phyloP scores from a whole-genome alignment of 306 rosid genomes.

The Quercus parvula region DNA sequence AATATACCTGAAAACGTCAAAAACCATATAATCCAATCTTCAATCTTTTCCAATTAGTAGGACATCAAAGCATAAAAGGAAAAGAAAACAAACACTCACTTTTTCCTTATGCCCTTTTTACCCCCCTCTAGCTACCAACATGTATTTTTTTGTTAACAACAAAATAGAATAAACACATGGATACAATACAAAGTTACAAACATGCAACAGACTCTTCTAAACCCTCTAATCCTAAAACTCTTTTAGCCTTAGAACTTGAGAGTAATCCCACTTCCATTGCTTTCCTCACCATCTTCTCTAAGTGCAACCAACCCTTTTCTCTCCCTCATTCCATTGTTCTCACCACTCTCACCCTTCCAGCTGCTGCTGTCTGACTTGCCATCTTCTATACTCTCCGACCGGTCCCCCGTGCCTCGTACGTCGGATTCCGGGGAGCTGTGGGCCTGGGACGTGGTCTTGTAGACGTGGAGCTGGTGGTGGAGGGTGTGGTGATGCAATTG shows the following conservation, averaged over 20 bases:
- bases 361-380: constrained; percentile 94
- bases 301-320: constrained; percentile 52
- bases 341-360: constrained; percentile 94
- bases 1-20: background rate
- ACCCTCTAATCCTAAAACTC: constrained; percentile 24
- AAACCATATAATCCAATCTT: constrained; percentile 23
- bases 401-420: constrained; percentile 38
- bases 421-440: constrained; percentile 66
- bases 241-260: constrained; percentile 61
- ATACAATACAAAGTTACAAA: background rate
- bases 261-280: constrained; percentile 77
- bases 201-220: constrained; percentile 27
- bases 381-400: constrained; percentile 90
- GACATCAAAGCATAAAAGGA: constrained; percentile 14
- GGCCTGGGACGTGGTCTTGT: constrained; percentile 48
- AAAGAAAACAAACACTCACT: constrained; percentile 45
- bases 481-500: constrained; percentile 51
- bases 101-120: constrained; percentile 39
- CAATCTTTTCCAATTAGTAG: constrained; percentile 3
- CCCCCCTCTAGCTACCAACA: constrained; percentile 17
- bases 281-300: constrained; percentile 54
- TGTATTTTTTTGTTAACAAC: background rate
- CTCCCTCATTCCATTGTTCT: constrained; percentile 44
- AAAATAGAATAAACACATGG: background rate
- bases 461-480: constrained; percentile 73